Evolutionary conservation across 1,284 basidiomycete species (phyloP), one percentile per base, ranked within the genome.

Genomic region (Cryptococcus sp.): DNA sequence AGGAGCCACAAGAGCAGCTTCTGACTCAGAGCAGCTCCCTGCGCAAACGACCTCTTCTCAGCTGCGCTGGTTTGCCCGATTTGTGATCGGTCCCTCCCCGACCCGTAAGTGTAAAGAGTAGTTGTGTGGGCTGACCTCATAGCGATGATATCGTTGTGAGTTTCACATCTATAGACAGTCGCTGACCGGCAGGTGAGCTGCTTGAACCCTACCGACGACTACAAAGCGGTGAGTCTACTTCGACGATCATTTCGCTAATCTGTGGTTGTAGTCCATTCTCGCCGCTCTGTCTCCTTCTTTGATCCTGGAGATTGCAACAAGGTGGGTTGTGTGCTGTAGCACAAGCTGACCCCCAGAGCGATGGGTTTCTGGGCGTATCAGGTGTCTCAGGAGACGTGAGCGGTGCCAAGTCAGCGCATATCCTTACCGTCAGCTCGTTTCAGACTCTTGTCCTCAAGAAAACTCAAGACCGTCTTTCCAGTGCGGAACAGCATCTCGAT

Each of bases 311-410:
- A 64, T 72, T 39, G 64, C 70, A 6, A 53, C 57, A 5, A 56
- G 59, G 62, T 64, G 27, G 19, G 53, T 13, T 35, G 46, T 6
- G 1, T 11, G 20, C 41, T 19, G 5, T 5, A 39, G 19, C 5
- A 5, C 41, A 22, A 5, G 23, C 51, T 53, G 51, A 53, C n/a
- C 19, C 15, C 11, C 22, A 60, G 67, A 16, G 64, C 70, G 15
- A 59, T 72, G 49, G 59, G 61, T 46, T 72, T 72, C 49, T 72
- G 68, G 67, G 58, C 62, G 5, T 72, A 72, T 57, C 70, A 72
- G 51, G 65, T 63, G 19, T 63, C 65, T 6, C 70, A 72, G 50
- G 68, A 72, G 44, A 66, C 54, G 70, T 68, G 13, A 44, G 62
- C 49, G 17, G 13, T n/a, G 17, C 16, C 17, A 17, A 17, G 15